Evolutionary conservation across 2,329 filamentous ascomycete genomes (phyloP).

Genomic region (Aspergillus melleus): DNA sequence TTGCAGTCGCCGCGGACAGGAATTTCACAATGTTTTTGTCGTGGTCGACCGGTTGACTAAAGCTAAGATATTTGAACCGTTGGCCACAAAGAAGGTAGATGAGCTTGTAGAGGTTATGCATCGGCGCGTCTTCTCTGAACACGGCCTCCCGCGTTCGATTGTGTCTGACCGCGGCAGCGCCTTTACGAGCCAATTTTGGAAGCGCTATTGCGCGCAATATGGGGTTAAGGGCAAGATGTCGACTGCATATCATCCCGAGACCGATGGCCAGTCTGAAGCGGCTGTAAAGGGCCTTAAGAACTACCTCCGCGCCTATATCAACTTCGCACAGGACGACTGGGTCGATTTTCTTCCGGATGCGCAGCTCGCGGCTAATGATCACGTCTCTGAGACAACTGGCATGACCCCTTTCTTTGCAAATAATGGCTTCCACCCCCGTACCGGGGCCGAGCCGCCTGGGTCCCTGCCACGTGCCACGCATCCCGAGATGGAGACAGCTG

Average conservation of each 20-base stretch:
- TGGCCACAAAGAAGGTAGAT: neutral
- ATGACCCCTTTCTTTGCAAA: neutral
- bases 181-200: neutral
- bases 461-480: neutral
- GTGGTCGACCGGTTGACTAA: neutral
- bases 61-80: neutral
- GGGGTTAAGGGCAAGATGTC: neutral
- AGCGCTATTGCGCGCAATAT: neutral
- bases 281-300: neutral
- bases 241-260: neutral
- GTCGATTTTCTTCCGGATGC: neutral
- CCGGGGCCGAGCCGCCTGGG: neutral
- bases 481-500: neutral
- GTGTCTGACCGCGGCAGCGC: neutral
- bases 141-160: neutral
- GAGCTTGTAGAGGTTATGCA: neutral
- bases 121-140: neutral
- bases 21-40: neutral
- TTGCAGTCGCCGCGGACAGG: neutral
- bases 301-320: neutral
- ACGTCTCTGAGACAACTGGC: neutral
- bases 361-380: neutral
- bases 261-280: neutral
- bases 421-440: neutral
- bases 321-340: neutral